A percentile compares a stretch with the other conserved stretches of the same genome.
Evolutionary conservation across 108 stramenopile species (phyloP).

Genomic region (Fragilaria crotonensis): DNA sequence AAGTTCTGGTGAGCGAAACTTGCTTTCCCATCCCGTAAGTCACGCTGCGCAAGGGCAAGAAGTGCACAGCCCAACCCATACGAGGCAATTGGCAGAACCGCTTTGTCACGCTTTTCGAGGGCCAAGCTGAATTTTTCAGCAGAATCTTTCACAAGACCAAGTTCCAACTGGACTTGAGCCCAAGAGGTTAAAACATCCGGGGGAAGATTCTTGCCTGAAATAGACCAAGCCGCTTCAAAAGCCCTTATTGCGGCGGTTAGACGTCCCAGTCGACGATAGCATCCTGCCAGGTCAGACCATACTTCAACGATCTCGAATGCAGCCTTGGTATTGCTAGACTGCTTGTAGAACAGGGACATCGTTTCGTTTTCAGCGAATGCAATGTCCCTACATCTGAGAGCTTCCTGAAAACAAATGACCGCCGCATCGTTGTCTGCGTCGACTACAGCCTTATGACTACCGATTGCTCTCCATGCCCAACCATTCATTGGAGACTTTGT

Average conservation of each 20-base stretch:
- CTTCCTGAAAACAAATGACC: constrained; percentile 53
- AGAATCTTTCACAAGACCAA: constrained; percentile 55
- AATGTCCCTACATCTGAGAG: constrained; percentile 55
- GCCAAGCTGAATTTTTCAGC: constrained; percentile 41
- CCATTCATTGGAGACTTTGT: constrained; percentile 46
- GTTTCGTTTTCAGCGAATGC: constrained; percentile 28
- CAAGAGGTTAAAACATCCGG: constrained; percentile 37
- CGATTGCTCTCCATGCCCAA: constrained; percentile 69
- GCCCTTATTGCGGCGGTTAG: constrained; percentile 56
- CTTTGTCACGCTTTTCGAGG: constrained; percentile 11
- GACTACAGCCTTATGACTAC: constrained; percentile 19
- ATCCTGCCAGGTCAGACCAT: constrained; percentile 49
- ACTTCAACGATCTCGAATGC: constrained; percentile 17
- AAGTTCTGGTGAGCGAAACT: constrained; percentile 39
- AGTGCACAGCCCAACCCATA: constrained; percentile 42
- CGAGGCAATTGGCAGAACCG: constrained; percentile 26
- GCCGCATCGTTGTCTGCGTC: constrained; percentile 47
- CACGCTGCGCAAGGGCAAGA: constrained; percentile 39
- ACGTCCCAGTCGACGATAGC: constrained; percentile 54
- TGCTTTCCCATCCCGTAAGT: constrained; percentile 55
- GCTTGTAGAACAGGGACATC: constrained; percentile 31
- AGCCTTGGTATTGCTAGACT: background rate
- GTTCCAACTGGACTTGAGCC: constrained; percentile 66
- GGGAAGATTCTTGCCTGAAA: constrained; percentile 20
- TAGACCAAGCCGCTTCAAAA: constrained; percentile 37